phyloP scores from a whole-genome alignment of 371 early-diverging fungal genomes.

The Blakeslea trispora region DNA sequence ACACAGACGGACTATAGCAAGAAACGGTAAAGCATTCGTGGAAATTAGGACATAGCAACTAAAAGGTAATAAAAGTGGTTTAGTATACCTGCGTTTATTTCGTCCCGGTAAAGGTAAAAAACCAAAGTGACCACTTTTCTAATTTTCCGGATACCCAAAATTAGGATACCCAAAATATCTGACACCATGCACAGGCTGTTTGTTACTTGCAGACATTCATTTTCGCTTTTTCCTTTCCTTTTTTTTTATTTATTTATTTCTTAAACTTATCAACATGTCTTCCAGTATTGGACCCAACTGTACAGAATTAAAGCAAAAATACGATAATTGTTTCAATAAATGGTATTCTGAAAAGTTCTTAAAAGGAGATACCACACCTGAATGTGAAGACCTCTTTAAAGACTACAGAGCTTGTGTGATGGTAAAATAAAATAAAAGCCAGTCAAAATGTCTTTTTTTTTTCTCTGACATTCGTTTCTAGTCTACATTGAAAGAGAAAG shows the following conservation, averaged over 20 bases:
- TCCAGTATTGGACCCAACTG: slow-evolving; percentile 83
- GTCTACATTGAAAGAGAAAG: slow-evolving; percentile 77
- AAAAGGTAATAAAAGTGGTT: too few relatives aligned
- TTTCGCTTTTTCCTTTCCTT: not conserved
- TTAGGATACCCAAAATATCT: too few relatives aligned
- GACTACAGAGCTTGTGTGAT: slow-evolving; percentile 84
- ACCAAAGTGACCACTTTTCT: too few relatives aligned
- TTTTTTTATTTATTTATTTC: not conserved
- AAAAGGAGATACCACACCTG: slow-evolving; percentile 77
- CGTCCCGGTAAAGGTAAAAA: too few relatives aligned
- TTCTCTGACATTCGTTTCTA: slow-evolving; percentile 25
- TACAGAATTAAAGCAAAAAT: slow-evolving; percentile 86
- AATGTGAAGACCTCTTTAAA: slow-evolving; percentile 86
- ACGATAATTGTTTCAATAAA: slow-evolving; percentile 91
- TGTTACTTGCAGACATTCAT: too few relatives aligned
- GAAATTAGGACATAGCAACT: too few relatives aligned
- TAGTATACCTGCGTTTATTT: too few relatives aligned
- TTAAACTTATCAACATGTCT: slow-evolving; percentile 59
- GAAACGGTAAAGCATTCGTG: too few relatives aligned
- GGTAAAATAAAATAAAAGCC: slow-evolving; percentile 63
- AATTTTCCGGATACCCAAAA: too few relatives aligned
- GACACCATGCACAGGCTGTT: too few relatives aligned
- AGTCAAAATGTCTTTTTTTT: not conserved
- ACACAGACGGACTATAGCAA: too few relatives aligned
- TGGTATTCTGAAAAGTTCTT: slow-evolving; percentile 96